Evolutionary conservation across 1,139 yeast species (phyloP).

Genomic region (Hansenula anomala): DNA sequence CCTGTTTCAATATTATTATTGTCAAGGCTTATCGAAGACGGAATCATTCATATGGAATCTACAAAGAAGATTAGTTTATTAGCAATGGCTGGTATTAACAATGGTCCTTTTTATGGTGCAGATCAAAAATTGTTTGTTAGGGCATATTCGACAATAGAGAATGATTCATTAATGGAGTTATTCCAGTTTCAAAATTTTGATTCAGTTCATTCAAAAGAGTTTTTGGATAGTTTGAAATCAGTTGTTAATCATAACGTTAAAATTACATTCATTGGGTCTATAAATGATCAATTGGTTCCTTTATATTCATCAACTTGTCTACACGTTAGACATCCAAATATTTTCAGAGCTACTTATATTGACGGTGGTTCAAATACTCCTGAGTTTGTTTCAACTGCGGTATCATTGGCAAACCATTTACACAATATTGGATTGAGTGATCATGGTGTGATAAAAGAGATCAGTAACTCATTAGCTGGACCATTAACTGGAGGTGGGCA

Average conservation of each 20-base stretch:
- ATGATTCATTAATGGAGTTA: slow-evolving; percentile 76
- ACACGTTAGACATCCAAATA: slow-evolving; percentile 83
- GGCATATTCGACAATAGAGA: slow-evolving; percentile 88
- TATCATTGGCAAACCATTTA: slow-evolving; percentile 44
- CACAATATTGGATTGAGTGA: slow-evolving; percentile 67
- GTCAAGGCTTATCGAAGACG: slow-evolving; percentile 66
- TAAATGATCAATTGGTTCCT: slow-evolving; percentile 91
- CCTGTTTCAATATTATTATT: slow-evolving; percentile 82
- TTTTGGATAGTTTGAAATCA: slow-evolving; percentile 60
- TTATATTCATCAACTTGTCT: slow-evolving; percentile 82
- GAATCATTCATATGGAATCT: slow-evolving; percentile 44
- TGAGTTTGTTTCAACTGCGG: slow-evolving; percentile 45
- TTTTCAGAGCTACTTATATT: slow-evolving; percentile 83
- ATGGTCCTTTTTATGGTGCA: slow-evolving; percentile 89
- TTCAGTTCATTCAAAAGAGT: slow-evolving; percentile 66
- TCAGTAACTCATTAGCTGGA: slow-evolving; percentile 81
- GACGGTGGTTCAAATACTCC: slow-evolving; percentile 53
- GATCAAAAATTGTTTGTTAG: slow-evolving; percentile 80
- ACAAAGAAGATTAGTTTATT: slow-evolving; percentile 62
- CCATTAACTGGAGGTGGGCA: slow-evolving; percentile 94
- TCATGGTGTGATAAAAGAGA: slow-evolving; percentile 74
- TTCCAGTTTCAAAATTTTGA: slow-evolving; percentile 82
- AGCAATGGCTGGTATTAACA: slow-evolving; percentile 94
- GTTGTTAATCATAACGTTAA: slow-evolving; percentile 71
- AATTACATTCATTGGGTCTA: slow-evolving; percentile 76